Evolutionary conservation across 805 yeast genomes (phyloP).

Genomic region (Metschnikowia hibisci): DNA sequence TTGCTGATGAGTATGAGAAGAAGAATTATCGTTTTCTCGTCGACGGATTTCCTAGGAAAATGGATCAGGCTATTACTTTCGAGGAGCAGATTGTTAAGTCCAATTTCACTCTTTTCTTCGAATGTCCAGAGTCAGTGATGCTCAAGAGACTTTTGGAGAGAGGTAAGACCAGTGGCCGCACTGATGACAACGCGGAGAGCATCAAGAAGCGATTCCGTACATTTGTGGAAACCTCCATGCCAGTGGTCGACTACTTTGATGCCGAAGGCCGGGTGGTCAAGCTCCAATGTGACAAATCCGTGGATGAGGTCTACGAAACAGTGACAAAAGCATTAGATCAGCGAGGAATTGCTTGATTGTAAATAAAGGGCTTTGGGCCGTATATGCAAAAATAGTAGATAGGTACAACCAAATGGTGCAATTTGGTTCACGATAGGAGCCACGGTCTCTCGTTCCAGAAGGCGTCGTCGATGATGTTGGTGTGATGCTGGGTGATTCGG

Average conservation of each 20-base stretch:
- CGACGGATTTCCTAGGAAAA: constrained; percentile 96
- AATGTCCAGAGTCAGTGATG: constrained; percentile 83
- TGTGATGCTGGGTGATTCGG: constrained; percentile 43
- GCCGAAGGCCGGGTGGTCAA: constrained; percentile 71
- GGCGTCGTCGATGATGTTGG: constrained; percentile 58
- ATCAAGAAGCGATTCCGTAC: constrained; percentile 86
- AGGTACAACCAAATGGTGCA: neutral
- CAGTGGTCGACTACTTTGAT: constrained; percentile 83
- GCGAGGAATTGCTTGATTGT: constrained; percentile 26
- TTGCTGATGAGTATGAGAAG: constrained; percentile 45
- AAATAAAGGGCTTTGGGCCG: neutral
- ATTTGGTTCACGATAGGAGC: constrained; percentile 7
- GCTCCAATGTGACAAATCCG: constrained; percentile 74
- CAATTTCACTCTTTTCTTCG: constrained; percentile 68
- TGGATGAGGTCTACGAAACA: constrained; percentile 67
- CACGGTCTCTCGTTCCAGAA: constrained; percentile 57
- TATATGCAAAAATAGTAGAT: neutral
- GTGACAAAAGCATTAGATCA: constrained; percentile 62
- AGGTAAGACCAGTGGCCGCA: constrained; percentile 91
- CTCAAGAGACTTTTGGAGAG: constrained; percentile 78
- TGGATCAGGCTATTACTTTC: constrained; percentile 96
- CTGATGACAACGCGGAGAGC: constrained; percentile 89
- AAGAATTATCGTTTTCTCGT: constrained; percentile 68
- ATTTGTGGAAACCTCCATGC: constrained; percentile 85
- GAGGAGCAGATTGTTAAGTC: constrained; percentile 74